Conservation (phyloP, 2,329 filamentous ascomycete genomes). For the Paramyrothecium sp. region DNA sequence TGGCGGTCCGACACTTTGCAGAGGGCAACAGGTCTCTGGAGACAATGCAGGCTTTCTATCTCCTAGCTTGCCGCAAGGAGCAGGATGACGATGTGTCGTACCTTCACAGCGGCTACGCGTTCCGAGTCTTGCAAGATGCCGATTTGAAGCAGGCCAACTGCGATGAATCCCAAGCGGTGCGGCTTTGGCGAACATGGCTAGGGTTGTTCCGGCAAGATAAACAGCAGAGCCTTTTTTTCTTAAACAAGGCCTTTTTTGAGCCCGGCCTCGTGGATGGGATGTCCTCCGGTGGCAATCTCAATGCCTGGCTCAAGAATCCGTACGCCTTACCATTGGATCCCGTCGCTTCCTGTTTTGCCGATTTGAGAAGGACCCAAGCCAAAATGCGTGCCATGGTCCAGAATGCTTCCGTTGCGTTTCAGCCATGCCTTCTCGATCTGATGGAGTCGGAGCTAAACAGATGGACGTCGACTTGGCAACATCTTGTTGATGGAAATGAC, state of each 20-base stretch:
- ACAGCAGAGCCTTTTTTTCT: conserved; percentile 14
- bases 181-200: conserved; percentile 8
- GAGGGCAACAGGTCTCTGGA: conserved; percentile 13
- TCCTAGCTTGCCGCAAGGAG: conserved; percentile 15
- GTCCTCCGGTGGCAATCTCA: too few relatives aligned
- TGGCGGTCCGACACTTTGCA: conserved; percentile 9
- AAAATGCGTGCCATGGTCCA: too few relatives aligned
- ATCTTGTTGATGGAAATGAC: too few relatives aligned
- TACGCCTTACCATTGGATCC: too few relatives aligned
- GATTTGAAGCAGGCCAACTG: conserved; percentile 8
- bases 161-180: conserved; percentile 1
- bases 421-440: too few relatives aligned
- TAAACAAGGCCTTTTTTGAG: conserved; percentile 7
- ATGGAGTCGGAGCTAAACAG: too few relatives aligned
- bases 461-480: too few relatives aligned
- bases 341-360: too few relatives aligned
- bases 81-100: conserved; percentile 15
- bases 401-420: too few relatives aligned
- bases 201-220: conserved; percentile 13
- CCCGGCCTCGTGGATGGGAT: neutral
- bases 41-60: conserved; percentile 13
- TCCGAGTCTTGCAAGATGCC: conserved; percentile 11
- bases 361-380: too few relatives aligned
- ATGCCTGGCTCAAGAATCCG: too few relatives aligned
- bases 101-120: conserved; percentile 13